Percentiles rank a stretch among this genome's conserved stretches.
Evolutionary conservation across 1,284 basidiomycete genomes (phyloP).

Genomic region (Cryptococcus hybrid): DNA sequence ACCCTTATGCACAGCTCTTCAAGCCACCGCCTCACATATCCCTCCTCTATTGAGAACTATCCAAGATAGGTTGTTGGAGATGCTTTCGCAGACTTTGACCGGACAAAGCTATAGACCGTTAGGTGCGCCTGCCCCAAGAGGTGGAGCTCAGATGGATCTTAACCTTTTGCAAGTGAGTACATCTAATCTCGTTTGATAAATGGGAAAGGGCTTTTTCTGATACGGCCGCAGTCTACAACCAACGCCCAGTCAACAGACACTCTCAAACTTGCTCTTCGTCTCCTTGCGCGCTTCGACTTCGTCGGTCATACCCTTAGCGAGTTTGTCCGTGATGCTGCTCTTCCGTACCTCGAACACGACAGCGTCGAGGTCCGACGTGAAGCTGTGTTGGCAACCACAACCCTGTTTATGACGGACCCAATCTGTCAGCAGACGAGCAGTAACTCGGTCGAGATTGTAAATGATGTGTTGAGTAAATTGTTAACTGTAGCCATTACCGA

Average conservation of each 20-base stretch:
- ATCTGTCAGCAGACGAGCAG: constrained; percentile 96
- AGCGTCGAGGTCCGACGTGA: constrained; percentile 83
- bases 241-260: constrained; percentile 65
- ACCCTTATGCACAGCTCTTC: constrained; percentile 79
- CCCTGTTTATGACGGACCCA: constrained; percentile 88
- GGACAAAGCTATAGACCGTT: constrained; percentile 82
- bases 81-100: constrained; percentile 73
- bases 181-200: not conserved
- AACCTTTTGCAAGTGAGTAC: constrained; percentile 58
- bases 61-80: constrained; percentile 86
- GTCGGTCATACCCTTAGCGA: constrained; percentile 90
- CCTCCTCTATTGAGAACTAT: constrained; percentile 88
- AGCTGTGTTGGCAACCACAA: constrained; percentile 90
- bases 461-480: constrained; percentile 95
- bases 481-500: constrained; percentile 97
- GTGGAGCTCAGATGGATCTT: constrained; percentile 59
- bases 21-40: constrained; percentile 83
- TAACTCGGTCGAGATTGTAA: constrained; percentile 96
- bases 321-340: constrained; percentile 87
- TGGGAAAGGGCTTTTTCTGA: constrained; percentile 21
- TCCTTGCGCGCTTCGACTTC: constrained; percentile 93
- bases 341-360: constrained; percentile 95
- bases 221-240: constrained; percentile 19
- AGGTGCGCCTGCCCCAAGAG: constrained; percentile 59
- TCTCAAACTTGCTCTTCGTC: constrained; percentile 80